Evolutionary conservation across 2,329 filamentous ascomycete species (phyloP).

Genomic region (Lasiodiplodia sp.): DNA sequence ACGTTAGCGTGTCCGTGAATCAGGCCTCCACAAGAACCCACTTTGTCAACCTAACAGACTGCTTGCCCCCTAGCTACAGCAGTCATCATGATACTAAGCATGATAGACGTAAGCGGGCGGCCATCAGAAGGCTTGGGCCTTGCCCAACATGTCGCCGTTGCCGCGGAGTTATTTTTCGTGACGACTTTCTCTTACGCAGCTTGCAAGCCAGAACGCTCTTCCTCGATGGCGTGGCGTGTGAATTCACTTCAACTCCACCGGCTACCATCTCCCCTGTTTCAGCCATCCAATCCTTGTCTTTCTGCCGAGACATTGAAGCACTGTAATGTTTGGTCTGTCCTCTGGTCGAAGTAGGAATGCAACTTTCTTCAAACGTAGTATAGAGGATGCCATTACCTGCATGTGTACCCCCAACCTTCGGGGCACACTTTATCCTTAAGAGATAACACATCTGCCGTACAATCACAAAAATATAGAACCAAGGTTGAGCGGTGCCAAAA

Average conservation of each 20-base stretch:
- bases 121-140: neutral
- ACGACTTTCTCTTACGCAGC: neutral
- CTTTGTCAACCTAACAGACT: neutral
- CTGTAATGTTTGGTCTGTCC: neutral
- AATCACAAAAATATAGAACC: neutral
- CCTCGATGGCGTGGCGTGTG: neutral
- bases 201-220: neutral
- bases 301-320: neutral
- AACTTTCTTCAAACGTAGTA: too few relatives aligned
- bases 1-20: neutral
- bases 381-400: too few relatives aligned
- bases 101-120: neutral
- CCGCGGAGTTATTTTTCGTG: neutral
- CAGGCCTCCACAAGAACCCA: neutral
- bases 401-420: too few relatives aligned
- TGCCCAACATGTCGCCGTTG: neutral
- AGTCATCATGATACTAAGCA: constrained; percentile 5
- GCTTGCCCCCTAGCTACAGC: neutral
- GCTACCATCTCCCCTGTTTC: neutral
- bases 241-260: too few relatives aligned
- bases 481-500: neutral
- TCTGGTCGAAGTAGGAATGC: too few relatives aligned
- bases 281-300: too few relatives aligned
- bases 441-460: too few relatives aligned
- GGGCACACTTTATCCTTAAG: too few relatives aligned